Base-by-base conservation (phyloP, 2,329 filamentous ascomycete genomes). In the Paraphaeosphaeria minitans region DNA sequence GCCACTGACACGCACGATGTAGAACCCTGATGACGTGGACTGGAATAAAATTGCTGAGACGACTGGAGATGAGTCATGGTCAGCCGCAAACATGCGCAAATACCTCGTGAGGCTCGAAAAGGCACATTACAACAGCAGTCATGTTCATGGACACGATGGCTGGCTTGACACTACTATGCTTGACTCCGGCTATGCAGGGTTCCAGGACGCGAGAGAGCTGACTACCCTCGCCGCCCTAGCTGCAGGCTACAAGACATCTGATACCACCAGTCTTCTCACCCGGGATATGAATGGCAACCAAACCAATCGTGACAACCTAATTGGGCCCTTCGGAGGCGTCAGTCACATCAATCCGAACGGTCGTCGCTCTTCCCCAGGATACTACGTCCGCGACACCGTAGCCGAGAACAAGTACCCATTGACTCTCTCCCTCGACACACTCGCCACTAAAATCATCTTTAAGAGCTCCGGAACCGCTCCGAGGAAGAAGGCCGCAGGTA, bases 31-130 rank as follows among this genome's bases (percentile, higher is more conserved):
- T 55, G 78, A 83, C 31, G 81, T 79, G 31, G 86, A 88, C 70
- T 88, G 83, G 77, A 77, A 85, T 45, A 73, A 82, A 61, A 83
- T 88, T 54, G 81, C 80, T 5, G 71, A 75, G 12, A 65, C 86
- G 35, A 89, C 86, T 0, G 85, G 85, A 3, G 86, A 89, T 64
- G 62, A 72, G 2, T 83, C 82, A 0, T 88, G 75, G 71, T 75
- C 75, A 0, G 75, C 84, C 0, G 72, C 74, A 1, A 85, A 84
- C 63, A 87, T 87, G 84, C 78, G 83, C 60, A 73, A 79, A 57
- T 84, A 86, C 73, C 85, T 84, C 53, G 65, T 75, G 2, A 76
- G 76, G 52, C 65, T 87, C 49, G 84, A 87, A 72, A 76, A 79
- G 48, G 81, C 81, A 73, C 65, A 76, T 21, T 85, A 87, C 66